These are phyloP conservation scores for Carex littledalei DNA, from an alignment of 176 grass and related monocot species.

Conservation along the genomic window DNA sequence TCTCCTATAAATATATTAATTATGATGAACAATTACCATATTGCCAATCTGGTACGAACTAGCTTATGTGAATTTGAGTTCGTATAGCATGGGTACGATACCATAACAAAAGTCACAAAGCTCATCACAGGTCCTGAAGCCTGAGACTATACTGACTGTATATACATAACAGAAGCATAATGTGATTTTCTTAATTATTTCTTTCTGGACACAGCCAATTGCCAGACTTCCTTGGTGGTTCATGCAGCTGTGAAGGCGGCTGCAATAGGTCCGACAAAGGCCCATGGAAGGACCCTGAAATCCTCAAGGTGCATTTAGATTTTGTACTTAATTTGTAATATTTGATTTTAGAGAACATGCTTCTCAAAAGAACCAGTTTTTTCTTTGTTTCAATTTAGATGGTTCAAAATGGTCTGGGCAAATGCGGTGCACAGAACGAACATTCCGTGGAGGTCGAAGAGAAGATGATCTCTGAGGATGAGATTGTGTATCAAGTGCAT, in stretches of 20 bases:
- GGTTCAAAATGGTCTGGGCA: constrained; percentile 74
- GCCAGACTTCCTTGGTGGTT: constrained; percentile 89
- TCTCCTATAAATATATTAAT: neutral
- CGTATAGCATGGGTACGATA: neutral
- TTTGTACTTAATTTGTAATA: neutral
- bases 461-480: constrained; percentile 79
- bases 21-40: neutral
- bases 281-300: constrained; percentile 88
- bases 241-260: constrained; percentile 79
- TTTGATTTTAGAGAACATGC: neutral
- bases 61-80: neutral
- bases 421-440: constrained; percentile 47
- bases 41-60: neutral
- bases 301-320: constrained; percentile 49
- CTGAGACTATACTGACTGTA: neutral
- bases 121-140: neutral
- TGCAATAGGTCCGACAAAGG: constrained; percentile 92
- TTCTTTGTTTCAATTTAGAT: constrained; percentile 43
- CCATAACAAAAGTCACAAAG: neutral
- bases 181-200: neutral
- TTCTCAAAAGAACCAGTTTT: neutral
- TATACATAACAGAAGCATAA: constrained; percentile 7
- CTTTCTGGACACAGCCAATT: constrained; percentile 59
- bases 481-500: constrained; percentile 50
- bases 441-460: constrained; percentile 41